Base-by-base conservation (phyloP, 2,329 filamentous ascomycete genomes). In the Penicillium sp. region DNA sequence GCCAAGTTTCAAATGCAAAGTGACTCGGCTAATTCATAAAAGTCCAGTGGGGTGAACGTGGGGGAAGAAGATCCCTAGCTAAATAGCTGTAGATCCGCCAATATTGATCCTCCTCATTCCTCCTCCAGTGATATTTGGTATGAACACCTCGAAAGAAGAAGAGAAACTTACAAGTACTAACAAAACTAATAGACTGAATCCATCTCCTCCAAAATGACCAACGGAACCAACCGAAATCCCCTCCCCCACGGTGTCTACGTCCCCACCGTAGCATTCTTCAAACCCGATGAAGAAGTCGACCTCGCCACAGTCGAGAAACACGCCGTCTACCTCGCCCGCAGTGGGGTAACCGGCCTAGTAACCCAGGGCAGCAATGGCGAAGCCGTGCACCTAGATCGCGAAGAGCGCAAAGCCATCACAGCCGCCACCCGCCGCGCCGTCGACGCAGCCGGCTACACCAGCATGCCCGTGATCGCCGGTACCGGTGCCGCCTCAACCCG, bases 281-380 rank as follows among this genome's bases (percentile, higher is more conserved):
- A 88, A 55, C 80, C 78, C 23, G 77, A 76, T 47, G 89, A 91
- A 71, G 84, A 90, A 55, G 76, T 91, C 55, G 89, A 91, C 69
- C 79, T 83, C 13, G 75, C 78, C 37, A 84, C 85, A 40, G 86
- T 87, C 58, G 80, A 82, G 49, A 81, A 78, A 51, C 75, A 80
- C 62, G 86, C 88, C 38, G 82, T 89, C 52, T 85, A 86, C 67
- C 84, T 93, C n/a, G 89, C 89, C 47, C 73, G 82, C 56, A 84
- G 88, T 29, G 90, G 90, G 62, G 84, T 93, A 42, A 83, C 87
- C 17, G 89, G 89, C 21, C 81, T 93, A 47, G 88, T 89, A 49
- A 90, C 88, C 12, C 89, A 92, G 72, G 90, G 90, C 47, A 91
- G 88, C 70, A 93, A 93, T 70, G 90, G 90, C 67, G 90, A 94